Base-by-base conservation (phyloP, 1,139 yeast species). In the Yamadazyma friedrichii region DNA sequence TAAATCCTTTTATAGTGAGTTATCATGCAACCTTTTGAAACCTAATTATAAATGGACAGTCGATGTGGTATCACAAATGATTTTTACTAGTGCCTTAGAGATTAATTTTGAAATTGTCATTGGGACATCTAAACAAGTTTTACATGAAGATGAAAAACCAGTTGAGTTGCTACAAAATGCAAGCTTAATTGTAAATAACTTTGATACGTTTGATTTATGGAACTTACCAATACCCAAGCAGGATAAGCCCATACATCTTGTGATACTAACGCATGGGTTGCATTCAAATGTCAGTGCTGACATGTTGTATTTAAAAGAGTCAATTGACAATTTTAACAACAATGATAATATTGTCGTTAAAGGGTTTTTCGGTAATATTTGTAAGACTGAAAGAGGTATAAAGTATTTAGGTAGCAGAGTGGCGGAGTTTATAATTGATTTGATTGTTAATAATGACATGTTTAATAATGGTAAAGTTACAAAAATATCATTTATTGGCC, bases 211-310 rank as follows among this genome's bases (percentile, higher is more conserved):
- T 22, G 95, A 87, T 53, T 59, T 91, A 25, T 89, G 97, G 97
- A 81, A 70, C 47, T 46, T 70, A 24, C 77, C 78, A 0, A 55
- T 69, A 0, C 84, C 85, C 0, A 52, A 67, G 2, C 62, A 67
- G 5, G 51, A 59, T 5, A 64, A 63, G 36, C 84, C 86, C 1
- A 70, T 81, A 8, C 96, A 88, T 61, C 65, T 88, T 45, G 93
- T 88, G 22, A 70, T 88, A 2, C 55, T 93, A 26, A 87, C 96
- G 0, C 98, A 93, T 61, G 99, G 99, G 0, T 65, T 93, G 31
- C 96, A 89, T 58, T 88, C 97, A 0, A 93, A 93, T 56, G 80
- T 84, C 0, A 80, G 94, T 2, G 86, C 95, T 0, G 99, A 93
- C 59, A 78, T 93, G 93, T 72, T 84, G 33, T 93, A 85, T 53